These are phyloP conservation scores for Neurospora sp. DNA, from an alignment of 2,329 filamentous ascomycete genomes.

Conservation along the genomic window DNA sequence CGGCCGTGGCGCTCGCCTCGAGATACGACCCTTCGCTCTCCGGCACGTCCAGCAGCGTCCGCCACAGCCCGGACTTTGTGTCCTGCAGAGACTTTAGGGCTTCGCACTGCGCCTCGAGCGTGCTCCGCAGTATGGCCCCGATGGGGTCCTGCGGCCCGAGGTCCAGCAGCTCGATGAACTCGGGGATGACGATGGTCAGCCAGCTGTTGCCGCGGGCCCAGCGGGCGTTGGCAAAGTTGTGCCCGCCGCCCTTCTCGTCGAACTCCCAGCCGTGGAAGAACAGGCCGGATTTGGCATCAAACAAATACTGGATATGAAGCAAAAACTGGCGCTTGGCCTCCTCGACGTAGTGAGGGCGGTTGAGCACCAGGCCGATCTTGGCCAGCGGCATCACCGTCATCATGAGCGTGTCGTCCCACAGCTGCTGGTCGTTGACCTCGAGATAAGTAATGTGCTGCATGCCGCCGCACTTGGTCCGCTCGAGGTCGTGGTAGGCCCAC, in stretches of 20 bases:
- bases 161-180: constrained; percentile 65
- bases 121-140: constrained; percentile 47
- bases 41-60: constrained; percentile 60
- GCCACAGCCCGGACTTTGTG: constrained; percentile 54
- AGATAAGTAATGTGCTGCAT: constrained; percentile 68
- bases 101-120: constrained; percentile 58
- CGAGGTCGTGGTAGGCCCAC: constrained; percentile 70
- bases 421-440: constrained; percentile 59
- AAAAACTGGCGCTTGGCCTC: constrained; percentile 73
- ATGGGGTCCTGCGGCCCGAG: constrained; percentile 53
- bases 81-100: constrained; percentile 51
- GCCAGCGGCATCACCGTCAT: constrained; percentile 76
- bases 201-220: constrained; percentile 59
- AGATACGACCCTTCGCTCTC: constrained; percentile 60
- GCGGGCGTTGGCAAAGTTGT: constrained; percentile 48
- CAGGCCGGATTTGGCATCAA: constrained; percentile 59
- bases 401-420: constrained; percentile 83
- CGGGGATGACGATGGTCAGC: constrained; percentile 75
- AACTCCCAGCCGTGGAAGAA: constrained; percentile 83
- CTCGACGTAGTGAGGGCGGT: constrained; percentile 61
- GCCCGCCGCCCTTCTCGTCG: constrained; percentile 28
- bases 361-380: constrained; percentile 65
- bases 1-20: constrained; percentile 69
- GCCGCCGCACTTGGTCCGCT: constrained; percentile 58
- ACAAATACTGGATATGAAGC: constrained; percentile 68